Base-by-base conservation (phyloP, 306 rosid genomes). In the Amphicarpaea edgeworthii region DNA sequence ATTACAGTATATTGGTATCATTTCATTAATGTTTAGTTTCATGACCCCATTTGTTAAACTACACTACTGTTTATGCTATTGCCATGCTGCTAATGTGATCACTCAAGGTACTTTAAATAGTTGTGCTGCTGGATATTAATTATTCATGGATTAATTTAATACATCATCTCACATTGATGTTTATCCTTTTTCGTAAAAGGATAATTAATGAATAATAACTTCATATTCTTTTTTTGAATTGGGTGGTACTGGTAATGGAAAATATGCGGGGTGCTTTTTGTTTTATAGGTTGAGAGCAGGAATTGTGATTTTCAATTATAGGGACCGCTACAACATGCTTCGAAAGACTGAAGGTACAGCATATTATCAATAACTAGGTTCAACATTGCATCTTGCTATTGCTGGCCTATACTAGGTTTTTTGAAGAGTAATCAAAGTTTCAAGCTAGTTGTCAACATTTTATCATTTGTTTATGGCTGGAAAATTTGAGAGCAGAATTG, bases 301-400 rank as follows among this genome's bases (percentile, higher is more conserved):
- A 84, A 82, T 90, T 79, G 99, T 95, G 75, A 83, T 95, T 73
- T 95, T 95, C 87, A 95, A 95, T 87, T 95, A 95, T 79, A 89
- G 87, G 77, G 97, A 92, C 88, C 86, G 86, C 83, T 85, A 86
- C 87, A 88, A 84, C 84, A 82, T 68, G 37, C 79, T 88, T 68
- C 90, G 85, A 32, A 92, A 92, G 86, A 95, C 97, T 78, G 99
- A 95, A 95, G 97, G 99, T 95, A 84, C 71, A 37, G 7, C 72
- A 57, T 30, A 54, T 68, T 75, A 61, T 80, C 62, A 28, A 41
- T 47, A 23, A 54, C 50, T 16, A 70, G 34, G 38, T 54, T 74
- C 26, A 64, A 61, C 30, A 24, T 60, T 46, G 19, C 64, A 81
- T 70, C 43, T 70, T 78, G 6, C 55, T 51, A 53, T 71, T 62